These are phyloP conservation scores for Ophiostoma quercus DNA, from an alignment of 2,329 filamentous ascomycete species.

Conservation along the genomic window DNA sequence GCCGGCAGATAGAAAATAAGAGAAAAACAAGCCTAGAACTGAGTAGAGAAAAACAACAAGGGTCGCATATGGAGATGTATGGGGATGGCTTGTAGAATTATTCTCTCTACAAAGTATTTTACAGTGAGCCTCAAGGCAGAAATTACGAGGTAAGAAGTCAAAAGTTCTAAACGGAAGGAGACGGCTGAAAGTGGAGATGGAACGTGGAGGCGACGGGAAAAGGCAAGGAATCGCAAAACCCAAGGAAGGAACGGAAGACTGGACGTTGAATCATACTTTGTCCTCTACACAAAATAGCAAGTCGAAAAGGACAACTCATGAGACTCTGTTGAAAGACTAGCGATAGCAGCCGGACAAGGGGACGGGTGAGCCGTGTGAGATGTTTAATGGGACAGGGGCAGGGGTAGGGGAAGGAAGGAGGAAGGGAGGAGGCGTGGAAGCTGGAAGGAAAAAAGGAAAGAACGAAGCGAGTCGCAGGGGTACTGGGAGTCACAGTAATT, in stretches of 20 bases:
- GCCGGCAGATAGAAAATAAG: slow-evolving; percentile 4
- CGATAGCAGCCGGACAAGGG: neutral
- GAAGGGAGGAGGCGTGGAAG: neutral
- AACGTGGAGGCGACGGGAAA: slow-evolving; percentile 18
- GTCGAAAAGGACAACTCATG: neutral
- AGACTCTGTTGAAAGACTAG: too few relatives aligned
- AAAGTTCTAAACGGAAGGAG: neutral
- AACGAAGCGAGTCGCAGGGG: neutral
- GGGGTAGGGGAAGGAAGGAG: neutral
- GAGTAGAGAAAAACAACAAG: neutral
- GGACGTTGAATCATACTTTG: too few relatives aligned
- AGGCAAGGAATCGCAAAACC: neutral
- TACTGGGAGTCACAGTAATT: neutral
- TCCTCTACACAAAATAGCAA: too few relatives aligned
- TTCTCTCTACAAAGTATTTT: neutral
- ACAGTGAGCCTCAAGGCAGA: too few relatives aligned
- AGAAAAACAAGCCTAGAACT: slow-evolving; percentile 7
- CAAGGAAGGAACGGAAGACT: neutral
- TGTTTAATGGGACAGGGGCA: neutral
- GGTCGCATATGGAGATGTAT: neutral
- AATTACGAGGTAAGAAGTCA: neutral
- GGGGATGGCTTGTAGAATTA: neutral
- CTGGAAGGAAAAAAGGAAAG: neutral
- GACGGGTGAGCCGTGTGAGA: neutral
- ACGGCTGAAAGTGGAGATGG: slow-evolving; percentile 7